These are phyloP conservation scores for Litsea cubeba DNA, from an alignment of 164 flowering plant genomes.

Conservation along the genomic window DNA sequence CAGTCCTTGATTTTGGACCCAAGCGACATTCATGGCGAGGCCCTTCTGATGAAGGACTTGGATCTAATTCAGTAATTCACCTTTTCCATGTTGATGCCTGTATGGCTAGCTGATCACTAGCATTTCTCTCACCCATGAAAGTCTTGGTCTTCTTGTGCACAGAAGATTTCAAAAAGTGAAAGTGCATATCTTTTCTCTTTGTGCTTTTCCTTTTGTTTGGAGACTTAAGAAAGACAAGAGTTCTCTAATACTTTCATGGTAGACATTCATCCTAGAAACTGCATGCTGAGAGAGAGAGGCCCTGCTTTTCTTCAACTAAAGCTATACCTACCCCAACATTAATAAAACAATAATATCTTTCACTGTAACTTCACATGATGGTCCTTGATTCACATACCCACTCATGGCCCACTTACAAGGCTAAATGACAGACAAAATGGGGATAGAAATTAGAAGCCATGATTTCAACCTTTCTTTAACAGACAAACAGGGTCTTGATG, in stretches of 20 bases:
- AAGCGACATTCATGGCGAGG: too few species aligned
- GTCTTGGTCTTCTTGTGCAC: neutral
- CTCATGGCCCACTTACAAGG: neutral
- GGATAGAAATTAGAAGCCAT: neutral
- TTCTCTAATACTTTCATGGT: neutral
- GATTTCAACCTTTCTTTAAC: neutral
- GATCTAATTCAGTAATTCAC: too few species aligned
- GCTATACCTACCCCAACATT: neutral
- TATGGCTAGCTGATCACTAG: neutral
- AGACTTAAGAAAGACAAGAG: neutral
- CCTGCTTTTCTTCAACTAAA: neutral
- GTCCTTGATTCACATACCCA: neutral
- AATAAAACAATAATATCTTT: too few species aligned
- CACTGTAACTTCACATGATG: conserved; percentile 5
- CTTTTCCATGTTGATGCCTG: too few species aligned
- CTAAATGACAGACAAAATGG: neutral
- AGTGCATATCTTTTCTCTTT: neutral
- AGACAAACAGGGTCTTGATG: neutral
- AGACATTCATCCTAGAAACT: neutral
- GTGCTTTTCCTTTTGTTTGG: neutral
- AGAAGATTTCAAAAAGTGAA: neutral
- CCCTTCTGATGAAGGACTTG: too few species aligned
- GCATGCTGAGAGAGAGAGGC: neutral
- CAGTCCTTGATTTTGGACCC: too few species aligned
- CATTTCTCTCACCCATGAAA: neutral